Evolutionary conservation across 805 yeast genomes (phyloP).

Genomic region (Hanseniaspora lindneri): DNA sequence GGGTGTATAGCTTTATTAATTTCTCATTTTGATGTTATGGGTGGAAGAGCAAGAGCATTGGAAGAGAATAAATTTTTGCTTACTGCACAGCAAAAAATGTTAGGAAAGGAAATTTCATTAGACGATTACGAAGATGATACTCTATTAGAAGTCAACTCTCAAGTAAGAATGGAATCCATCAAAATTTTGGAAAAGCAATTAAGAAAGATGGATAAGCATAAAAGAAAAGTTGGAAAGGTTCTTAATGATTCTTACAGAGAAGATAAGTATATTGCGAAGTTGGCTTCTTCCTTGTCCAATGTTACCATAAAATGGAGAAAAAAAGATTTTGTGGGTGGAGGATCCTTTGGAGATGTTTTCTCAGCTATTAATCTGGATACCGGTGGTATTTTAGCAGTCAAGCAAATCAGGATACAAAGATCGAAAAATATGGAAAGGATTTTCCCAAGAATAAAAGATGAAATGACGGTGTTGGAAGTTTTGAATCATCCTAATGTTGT

Average conservation of each 20-base stretch:
- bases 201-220: conserved; percentile 34
- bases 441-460: conserved; percentile 83
- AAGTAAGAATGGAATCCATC: conserved; percentile 57
- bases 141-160: conserved; percentile 46
- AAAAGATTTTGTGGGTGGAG: conserved; percentile 86
- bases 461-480: conserved; percentile 92
- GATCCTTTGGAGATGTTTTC: conserved; percentile 88
- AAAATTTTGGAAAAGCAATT: conserved; percentile 45
- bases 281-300: conserved; percentile 81
- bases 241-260: conserved; percentile 79
- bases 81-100: conserved; percentile 25
- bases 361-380: conserved; percentile 87
- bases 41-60: conserved; percentile 70
- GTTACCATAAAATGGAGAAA: conserved; percentile 96
- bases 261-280: conserved; percentile 69
- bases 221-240: conserved; percentile 61
- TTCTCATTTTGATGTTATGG: conserved; percentile 96
- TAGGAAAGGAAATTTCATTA: conserved; percentile 26
- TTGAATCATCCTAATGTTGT: conserved; percentile 92
- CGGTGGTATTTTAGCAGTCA: conserved; percentile 94
- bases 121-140: conserved; percentile 44
- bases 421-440: conserved; percentile 71
- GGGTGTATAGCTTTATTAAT: conserved; percentile 87
- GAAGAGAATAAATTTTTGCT: conserved; percentile 42
- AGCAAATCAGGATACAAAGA: conserved; percentile 85